phyloP scores from a whole-genome alignment of 1,284 basidiomycete species.

The Fomitopsis pinicola region DNA sequence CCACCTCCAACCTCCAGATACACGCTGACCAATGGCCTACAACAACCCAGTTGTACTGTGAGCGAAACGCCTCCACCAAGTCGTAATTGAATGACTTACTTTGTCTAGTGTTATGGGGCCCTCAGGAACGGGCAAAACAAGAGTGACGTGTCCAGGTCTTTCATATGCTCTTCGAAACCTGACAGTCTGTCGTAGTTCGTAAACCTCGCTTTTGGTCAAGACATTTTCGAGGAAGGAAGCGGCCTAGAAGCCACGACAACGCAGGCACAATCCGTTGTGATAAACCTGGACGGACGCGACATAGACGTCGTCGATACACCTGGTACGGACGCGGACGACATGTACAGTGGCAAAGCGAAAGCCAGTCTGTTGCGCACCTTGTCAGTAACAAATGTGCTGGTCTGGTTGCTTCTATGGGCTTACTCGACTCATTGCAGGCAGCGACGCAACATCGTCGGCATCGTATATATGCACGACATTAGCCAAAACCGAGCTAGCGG shows the following conservation, averaged over 20 bases:
- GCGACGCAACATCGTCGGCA: not conserved
- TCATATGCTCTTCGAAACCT: not conserved
- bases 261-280: not conserved
- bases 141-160: not conserved
- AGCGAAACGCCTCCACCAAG: not conserved
- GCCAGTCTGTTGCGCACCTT: not conserved
- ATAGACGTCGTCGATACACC: not conserved
- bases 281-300: not conserved
- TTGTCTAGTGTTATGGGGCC: not conserved
- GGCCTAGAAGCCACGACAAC: not conserved
- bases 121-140: conserved; percentile 1
- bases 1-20: no score
- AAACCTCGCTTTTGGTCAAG: not conserved
- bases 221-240: not conserved
- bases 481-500: not conserved
- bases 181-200: not conserved
- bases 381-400: not conserved
- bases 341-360: not conserved
- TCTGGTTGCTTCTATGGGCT: not conserved
- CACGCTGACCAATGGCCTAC: not conserved
- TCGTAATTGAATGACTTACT: not conserved
- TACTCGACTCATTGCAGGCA: not conserved
- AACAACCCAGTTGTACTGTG: not conserved
- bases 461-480: conserved; percentile 6
- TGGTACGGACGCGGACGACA: not conserved